A percentile compares a stretch with the other conserved stretches of the same genome.
These are phyloP conservation scores for Kuraishia borneana DNA, from an alignment of 805 yeast species.

Conservation along the genomic window DNA sequence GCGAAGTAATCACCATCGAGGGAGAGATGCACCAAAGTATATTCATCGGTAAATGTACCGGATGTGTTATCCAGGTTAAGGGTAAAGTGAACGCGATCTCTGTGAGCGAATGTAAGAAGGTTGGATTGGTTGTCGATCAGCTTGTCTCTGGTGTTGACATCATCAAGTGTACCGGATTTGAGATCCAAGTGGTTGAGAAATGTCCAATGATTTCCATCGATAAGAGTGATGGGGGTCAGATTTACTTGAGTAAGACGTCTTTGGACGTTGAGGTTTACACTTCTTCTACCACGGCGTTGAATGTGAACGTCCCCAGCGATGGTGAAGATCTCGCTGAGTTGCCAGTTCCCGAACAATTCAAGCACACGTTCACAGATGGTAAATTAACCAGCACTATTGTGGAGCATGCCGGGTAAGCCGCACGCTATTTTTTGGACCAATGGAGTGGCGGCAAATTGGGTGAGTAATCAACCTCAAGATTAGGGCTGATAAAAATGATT, in stretches of 20 bases:
- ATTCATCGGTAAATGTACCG: conserved; percentile 72
- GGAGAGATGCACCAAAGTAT: conserved; percentile 83
- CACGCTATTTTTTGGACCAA: no score
- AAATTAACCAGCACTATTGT: conserved; percentile 61
- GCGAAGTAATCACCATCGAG: conserved; percentile 56
- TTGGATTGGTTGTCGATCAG: conserved; percentile 74
- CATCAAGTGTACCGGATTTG: conserved; percentile 72
- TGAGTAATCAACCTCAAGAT: no score
- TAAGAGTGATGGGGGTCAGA: conserved; percentile 76
- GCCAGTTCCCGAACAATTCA: conserved; percentile 87
- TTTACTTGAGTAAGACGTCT: conserved; percentile 68
- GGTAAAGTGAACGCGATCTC: conserved; percentile 91
- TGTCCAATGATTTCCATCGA: conserved; percentile 82
- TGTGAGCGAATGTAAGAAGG: conserved; percentile 56
- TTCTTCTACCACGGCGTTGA: conserved; percentile 75
- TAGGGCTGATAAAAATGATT: no score
- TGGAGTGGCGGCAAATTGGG: no score
- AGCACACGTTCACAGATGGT: conserved; percentile 55
- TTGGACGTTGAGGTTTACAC: conserved; percentile 71
- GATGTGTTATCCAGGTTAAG: conserved; percentile 65
- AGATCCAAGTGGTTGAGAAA: conserved; percentile 72
- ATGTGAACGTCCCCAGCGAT: conserved; percentile 73
- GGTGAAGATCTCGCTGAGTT: conserved; percentile 68
- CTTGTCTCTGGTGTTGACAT: conserved; percentile 83
- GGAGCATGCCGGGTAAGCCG: conserved; percentile 59